Percentiles rank a stretch among this genome's conserved stretches.
These are phyloP conservation scores for Phytopythium chamaehyphon DNA, from an alignment of 352 stramenopile genomes.

Conservation along the genomic window DNA sequence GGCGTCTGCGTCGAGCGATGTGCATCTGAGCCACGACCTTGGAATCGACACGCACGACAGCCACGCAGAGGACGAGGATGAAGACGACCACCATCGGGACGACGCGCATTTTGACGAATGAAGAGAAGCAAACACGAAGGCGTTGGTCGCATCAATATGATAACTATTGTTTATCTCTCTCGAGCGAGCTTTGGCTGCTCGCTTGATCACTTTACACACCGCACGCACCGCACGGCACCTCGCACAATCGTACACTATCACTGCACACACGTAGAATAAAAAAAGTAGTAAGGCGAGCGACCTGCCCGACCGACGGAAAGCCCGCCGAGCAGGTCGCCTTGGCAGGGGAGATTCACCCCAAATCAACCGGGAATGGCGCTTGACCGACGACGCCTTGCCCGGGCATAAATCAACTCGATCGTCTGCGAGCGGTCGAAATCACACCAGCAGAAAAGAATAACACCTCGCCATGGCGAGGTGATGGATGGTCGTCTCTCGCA, in stretches of 20 bases:
- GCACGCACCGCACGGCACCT: too few species aligned
- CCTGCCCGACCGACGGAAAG: neutral
- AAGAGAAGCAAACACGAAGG: neutral
- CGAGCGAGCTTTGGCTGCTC: neutral
- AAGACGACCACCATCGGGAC: conserved; percentile 3
- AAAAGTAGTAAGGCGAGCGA: neutral
- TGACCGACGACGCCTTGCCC: conserved; percentile 1
- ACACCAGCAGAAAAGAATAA: conserved; percentile 1
- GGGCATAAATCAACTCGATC: conserved; percentile 18
- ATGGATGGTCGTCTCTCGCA: neutral
- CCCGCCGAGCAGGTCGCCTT: conserved; percentile 4
- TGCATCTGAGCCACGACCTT: neutral
- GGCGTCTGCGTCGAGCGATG: conserved; percentile 13
- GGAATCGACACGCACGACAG: conserved; percentile 2
- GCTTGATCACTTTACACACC: too few species aligned
- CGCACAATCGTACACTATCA: conserved; percentile 1
- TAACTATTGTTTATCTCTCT: conserved; percentile 4
- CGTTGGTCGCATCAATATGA: conserved; percentile 6
- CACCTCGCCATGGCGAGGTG: neutral
- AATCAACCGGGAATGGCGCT: conserved; percentile 1
- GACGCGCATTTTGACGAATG: conserved; percentile 7
- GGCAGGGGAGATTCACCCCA: neutral
- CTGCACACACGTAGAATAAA: conserved; percentile 5
- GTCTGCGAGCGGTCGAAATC: conserved; percentile 3
- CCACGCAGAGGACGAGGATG: conserved; percentile 5